Evolutionary conservation across 495 filamentous ascomycete species (phyloP).

Genomic region (Geopyxis carbonaria): DNA sequence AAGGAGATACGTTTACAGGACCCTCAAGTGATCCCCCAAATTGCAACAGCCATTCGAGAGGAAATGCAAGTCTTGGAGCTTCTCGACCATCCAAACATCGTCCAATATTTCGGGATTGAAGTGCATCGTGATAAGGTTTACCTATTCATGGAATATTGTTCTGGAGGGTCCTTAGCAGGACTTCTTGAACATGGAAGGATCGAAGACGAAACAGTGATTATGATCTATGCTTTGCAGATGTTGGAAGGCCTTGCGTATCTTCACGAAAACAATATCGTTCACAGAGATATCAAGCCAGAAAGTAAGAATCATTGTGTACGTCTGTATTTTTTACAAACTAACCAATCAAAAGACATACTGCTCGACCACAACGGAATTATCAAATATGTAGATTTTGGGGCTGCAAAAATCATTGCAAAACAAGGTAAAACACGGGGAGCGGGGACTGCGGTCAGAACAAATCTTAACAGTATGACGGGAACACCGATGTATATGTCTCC

Average conservation of each 20-base stretch:
- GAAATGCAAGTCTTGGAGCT: conserved; percentile 94
- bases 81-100: conserved; percentile 91
- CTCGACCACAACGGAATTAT: conserved; percentile 96
- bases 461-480: conserved; percentile 82
- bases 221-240: conserved; percentile 93
- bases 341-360: conserved; percentile 51
- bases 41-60: conserved; percentile 83
- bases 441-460: conserved; percentile 38
- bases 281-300: conserved; percentile 97
- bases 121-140: conserved; percentile 97
- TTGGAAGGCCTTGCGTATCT: conserved; percentile 90
- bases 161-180: conserved; percentile 78
- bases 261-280: conserved; percentile 74
- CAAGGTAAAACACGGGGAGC: conserved; percentile 71
- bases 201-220: conserved; percentile 93
- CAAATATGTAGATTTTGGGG: conserved; percentile 97
- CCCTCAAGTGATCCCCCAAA: conserved; percentile 83
- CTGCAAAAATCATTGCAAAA: conserved; percentile 89
- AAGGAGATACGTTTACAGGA: conserved; percentile 97
- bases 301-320: conserved; percentile 37
- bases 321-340: not conserved
- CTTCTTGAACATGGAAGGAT: conserved; percentile 90
- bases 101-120: conserved; percentile 94
- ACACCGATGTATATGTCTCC: conserved; percentile 99
- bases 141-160: conserved; percentile 99